Evolutionary conservation across 768 basidiomycete genomes (phyloP).

Genomic region (Lactarius vividus): DNA sequence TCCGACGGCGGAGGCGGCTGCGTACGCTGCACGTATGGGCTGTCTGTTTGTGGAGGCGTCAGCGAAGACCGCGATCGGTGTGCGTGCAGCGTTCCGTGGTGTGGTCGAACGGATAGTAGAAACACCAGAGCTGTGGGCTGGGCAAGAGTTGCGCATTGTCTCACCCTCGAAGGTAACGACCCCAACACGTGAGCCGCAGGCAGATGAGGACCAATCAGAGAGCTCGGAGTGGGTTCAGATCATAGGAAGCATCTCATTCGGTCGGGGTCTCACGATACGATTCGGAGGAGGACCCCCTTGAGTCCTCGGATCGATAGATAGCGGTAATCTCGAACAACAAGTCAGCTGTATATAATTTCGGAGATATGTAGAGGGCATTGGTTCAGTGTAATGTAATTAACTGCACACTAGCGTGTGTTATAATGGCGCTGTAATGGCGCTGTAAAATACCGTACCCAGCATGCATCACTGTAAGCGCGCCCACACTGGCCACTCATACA

Average conservation of each 20-base stretch:
- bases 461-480: too few species aligned
- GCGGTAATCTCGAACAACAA: not conserved
- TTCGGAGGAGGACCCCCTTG: not conserved
- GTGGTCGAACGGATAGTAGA: conserved; percentile 80
- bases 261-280: not conserved
- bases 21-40: conserved; percentile 79
- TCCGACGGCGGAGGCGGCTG: conserved; percentile 61
- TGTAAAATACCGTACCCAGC: too few species aligned
- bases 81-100: conserved; percentile 68
- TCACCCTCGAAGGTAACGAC: conserved; percentile 16
- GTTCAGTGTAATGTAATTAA: too few species aligned
- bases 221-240: not conserved
- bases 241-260: not conserved
- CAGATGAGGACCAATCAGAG: not conserved
- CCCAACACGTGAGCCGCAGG: not conserved
- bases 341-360: too few species aligned
- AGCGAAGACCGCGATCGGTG: conserved; percentile 85
- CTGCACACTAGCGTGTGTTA: too few species aligned
- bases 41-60: conserved; percentile 90
- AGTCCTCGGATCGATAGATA: not conserved
- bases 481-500: too few species aligned
- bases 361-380: too few species aligned
- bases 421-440: too few species aligned
- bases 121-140: conserved; percentile 73
- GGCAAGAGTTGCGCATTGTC: conserved; percentile 32